Base-by-base conservation (phyloP, 306 rosid species). In the Leucaena leucocephala region DNA sequence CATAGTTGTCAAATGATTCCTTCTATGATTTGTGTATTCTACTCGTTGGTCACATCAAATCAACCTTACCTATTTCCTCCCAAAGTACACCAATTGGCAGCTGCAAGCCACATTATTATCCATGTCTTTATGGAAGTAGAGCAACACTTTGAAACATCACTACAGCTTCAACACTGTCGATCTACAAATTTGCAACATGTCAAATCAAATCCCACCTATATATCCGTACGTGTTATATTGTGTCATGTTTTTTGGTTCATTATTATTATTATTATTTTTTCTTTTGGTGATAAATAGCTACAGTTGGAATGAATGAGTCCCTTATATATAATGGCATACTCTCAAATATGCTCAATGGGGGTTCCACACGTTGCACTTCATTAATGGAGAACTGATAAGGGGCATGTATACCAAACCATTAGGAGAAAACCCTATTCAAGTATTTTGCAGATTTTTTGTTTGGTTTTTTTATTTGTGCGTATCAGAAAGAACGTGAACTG, bases 1-100 rank as follows among this genome's bases (percentile, higher is more conserved):
- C 69, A 59, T 72, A 71, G 87, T 76, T 71, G 77, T 79, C 69
- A 17, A 77, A n/a, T 61, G 85, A 77, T 64, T 82, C 76, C 72
- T 48, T 78, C 50, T 71, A 38, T 54, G 14, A 35, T 13, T 33
- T 6, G 3, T 40, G 67, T 19, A 4, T 55, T 13, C 34, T 38
- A 49, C 68, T 54, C 34, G 40, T 38, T 40, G 50, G 71, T 71
- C 71, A 45, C 77, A 36, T 78, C 72, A 42, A 36, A 68, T 42
- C 72, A 68, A 35, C 49, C 64, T 45, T 61, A 64, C 54, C 36
- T 5, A 4, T 35, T 7, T 72, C 27, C n/a, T 17, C 21, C 49
- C 76, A 50, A 38, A 16, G 19, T 49, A 52, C 64, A 16, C 17
- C 48, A 50, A 36, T 36, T 35, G 58, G 49, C 34, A 36, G n/a